Conservation (phyloP, 2,329 filamentous ascomycete species). For the Pseudogymnoascus sp. region DNA sequence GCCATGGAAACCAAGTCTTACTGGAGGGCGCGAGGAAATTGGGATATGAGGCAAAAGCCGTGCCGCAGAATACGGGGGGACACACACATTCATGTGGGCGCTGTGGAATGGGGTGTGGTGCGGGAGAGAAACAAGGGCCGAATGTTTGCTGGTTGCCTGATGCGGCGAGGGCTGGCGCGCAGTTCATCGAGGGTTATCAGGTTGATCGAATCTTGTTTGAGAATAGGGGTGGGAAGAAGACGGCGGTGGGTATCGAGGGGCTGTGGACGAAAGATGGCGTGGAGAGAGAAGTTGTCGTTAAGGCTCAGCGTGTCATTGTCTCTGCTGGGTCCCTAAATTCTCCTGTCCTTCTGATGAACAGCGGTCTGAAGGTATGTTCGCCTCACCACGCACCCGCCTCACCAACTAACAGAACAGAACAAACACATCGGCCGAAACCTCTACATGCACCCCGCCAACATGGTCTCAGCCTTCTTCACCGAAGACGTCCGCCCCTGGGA, state of each 20-base stretch:
- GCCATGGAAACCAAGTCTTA: conserved; percentile 61
- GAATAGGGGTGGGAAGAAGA: conserved; percentile 34
- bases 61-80: conserved; percentile 73
- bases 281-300: conserved; percentile 58
- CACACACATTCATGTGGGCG: conserved; percentile 65
- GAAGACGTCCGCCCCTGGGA: conserved; percentile 63
- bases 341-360: conserved; percentile 67
- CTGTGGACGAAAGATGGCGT: conserved; percentile 60
- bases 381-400: neutral
- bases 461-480: conserved; percentile 54
- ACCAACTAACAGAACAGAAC: conserved; percentile 39
- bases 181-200: conserved; percentile 76
- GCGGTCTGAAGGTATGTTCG: conserved; percentile 55
- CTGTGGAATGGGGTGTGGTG: conserved; percentile 53
- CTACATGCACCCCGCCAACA: conserved; percentile 66
- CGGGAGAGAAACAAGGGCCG: conserved; percentile 70
- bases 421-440: conserved; percentile 74
- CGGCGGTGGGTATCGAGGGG: conserved; percentile 64
- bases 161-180: conserved; percentile 66
- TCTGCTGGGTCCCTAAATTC: conserved; percentile 68
- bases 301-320: conserved; percentile 73
- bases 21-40: conserved; percentile 67
- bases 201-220: conserved; percentile 61
- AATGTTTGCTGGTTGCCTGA: conserved; percentile 70
- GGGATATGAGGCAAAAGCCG: conserved; percentile 59